These are phyloP conservation scores for Curvularia spicifera DNA, from an alignment of 2,329 filamentous ascomycete genomes.

Conservation along the genomic window DNA sequence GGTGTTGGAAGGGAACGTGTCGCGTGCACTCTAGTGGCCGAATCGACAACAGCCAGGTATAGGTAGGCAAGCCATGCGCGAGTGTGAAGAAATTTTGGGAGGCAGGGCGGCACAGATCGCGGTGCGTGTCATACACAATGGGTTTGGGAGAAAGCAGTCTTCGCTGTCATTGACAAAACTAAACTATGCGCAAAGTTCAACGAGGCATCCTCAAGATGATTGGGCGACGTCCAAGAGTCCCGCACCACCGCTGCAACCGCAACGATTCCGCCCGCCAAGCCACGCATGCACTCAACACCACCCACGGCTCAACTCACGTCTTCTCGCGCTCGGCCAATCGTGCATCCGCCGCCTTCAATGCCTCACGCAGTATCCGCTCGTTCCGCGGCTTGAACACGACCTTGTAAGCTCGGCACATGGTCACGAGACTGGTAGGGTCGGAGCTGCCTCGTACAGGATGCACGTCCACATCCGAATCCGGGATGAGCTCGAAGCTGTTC, in stretches of 20 bases:
- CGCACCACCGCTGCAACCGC: not conserved
- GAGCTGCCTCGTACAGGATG: constrained; percentile 66
- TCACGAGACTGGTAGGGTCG: constrained; percentile 68
- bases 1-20: constrained; percentile 14
- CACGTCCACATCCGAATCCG: constrained; percentile 61
- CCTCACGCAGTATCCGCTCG: constrained; percentile 53
- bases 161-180: not conserved
- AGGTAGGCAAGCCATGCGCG: not conserved
- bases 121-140: not conserved
- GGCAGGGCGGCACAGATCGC: not conserved
- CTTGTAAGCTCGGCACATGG: constrained; percentile 64
- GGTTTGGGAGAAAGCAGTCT: not conserved
- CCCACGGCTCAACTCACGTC: constrained; percentile 1
- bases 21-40: not conserved
- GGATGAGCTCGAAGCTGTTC: constrained; percentile 66
- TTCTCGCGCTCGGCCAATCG: constrained; percentile 29
- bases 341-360: constrained; percentile 46
- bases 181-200: not conserved
- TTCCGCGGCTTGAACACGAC: constrained; percentile 65
- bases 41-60: not conserved
- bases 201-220: too few relatives aligned
- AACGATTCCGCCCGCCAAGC: not conserved
- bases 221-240: not conserved
- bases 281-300: not conserved
- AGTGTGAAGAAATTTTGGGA: not conserved